Conservation (phyloP, 2,329 filamentous ascomycete genomes). For the Fusarium irregulare region DNA sequence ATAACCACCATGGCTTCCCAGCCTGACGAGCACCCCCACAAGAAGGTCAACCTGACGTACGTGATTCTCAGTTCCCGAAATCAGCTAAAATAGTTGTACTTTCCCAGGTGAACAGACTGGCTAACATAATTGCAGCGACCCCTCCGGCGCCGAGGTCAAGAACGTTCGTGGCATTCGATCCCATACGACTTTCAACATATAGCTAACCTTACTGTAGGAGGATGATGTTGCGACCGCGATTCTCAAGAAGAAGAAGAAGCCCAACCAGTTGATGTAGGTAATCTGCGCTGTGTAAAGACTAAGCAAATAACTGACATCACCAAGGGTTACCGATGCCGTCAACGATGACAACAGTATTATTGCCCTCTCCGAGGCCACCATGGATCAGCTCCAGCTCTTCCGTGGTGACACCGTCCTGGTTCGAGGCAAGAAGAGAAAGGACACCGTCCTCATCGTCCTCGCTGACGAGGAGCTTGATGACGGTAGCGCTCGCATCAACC, state of each 20-base stretch:
- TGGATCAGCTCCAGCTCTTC: conserved; percentile 98
- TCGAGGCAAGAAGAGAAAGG: conserved; percentile 99
- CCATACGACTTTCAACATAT: conserved; percentile 30
- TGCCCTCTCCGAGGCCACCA: conserved; percentile 96
- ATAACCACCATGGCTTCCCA: conserved; percentile 75
- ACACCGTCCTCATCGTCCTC: conserved; percentile 96
- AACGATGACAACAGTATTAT: conserved; percentile 99
- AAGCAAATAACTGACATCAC: conserved; percentile 40
- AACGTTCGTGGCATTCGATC: conserved; percentile 67
- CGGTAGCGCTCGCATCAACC: conserved; percentile 96
- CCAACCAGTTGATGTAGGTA: conserved; percentile 94
- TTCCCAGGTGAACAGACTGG: conserved; percentile 21
- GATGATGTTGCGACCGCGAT: conserved; percentile 96
- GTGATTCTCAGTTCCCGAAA: conserved; percentile 47
- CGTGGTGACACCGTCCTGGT: conserved; percentile 97
- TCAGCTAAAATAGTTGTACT: not conserved
- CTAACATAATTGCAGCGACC: conserved; percentile 72
- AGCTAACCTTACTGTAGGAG: conserved; percentile 66
- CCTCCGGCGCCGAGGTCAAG: conserved; percentile 88
- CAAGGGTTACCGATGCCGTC: conserved; percentile 93
- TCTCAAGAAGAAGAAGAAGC: conserved; percentile 99
- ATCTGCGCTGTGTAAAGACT: not conserved
- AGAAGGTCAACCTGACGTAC: conserved; percentile 87
- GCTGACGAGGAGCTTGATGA: conserved; percentile 98
- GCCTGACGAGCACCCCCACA: conserved; percentile 67